A percentile compares a stretch with the other conserved stretches of the same genome.
phyloP scores from a whole-genome alignment of 2,329 filamentous ascomycete genomes.

The Colletotrichum tamarilloi region DNA sequence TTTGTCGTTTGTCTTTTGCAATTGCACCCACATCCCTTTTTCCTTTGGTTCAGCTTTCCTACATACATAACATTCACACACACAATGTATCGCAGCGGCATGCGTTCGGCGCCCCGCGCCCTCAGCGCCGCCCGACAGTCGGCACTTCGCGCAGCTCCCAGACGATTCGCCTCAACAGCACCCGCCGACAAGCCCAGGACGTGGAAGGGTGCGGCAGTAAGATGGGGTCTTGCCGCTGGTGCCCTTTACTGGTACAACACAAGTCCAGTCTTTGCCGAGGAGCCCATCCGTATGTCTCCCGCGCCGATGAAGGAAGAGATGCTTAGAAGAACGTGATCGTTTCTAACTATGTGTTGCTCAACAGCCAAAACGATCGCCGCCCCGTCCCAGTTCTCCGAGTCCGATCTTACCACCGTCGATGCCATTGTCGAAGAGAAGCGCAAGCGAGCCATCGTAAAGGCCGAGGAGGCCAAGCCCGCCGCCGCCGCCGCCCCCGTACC shows the following conservation, averaged over 20 bases:
- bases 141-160: slow-evolving; percentile 51
- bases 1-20: slow-evolving; percentile 17
- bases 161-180: slow-evolving; percentile 65
- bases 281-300: slow-evolving; percentile 73
- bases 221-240: slow-evolving; percentile 81
- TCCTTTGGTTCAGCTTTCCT: neutral
- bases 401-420: slow-evolving; percentile 73
- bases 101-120: slow-evolving; percentile 60
- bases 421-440: slow-evolving; percentile 74
- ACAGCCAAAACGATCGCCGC: slow-evolving; percentile 50
- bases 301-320: neutral
- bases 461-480: slow-evolving; percentile 41
- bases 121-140: slow-evolving; percentile 54
- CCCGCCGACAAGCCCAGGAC: slow-evolving; percentile 76
- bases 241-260: slow-evolving; percentile 96
- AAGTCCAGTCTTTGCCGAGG: slow-evolving; percentile 86
- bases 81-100: slow-evolving; percentile 63
- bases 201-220: slow-evolving; percentile 81
- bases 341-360: neutral
- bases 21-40: neutral
- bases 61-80: neutral
- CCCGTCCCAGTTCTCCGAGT: slow-evolving; percentile 65
- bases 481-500: slow-evolving; percentile 34
- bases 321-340: too few species aligned
- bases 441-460: slow-evolving; percentile 53